Percentiles rank a stretch among this genome's conserved stretches.
These are phyloP conservation scores for Dactylellina drechsleri DNA, from an alignment of 2,329 filamentous ascomycete species.

Conservation along the genomic window DNA sequence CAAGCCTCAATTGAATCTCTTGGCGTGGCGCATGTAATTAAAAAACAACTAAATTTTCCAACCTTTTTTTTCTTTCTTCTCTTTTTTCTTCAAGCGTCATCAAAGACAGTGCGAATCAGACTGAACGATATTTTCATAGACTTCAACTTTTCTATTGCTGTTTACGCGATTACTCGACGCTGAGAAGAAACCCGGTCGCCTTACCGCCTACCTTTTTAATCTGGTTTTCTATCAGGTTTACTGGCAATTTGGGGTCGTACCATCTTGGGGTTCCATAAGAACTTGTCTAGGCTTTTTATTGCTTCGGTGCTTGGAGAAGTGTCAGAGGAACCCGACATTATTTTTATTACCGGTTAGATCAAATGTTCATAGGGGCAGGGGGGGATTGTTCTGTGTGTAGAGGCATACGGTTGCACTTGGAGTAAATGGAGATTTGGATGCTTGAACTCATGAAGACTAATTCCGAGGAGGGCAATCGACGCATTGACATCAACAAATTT, in stretches of 20 bases:
- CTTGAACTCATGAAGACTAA: too few relatives aligned
- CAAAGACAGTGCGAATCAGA: slow-evolving; percentile 54
- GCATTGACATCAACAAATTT: too few relatives aligned
- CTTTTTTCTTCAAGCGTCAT: slow-evolving; percentile 51
- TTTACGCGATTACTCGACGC: slow-evolving; percentile 54
- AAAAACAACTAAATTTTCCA: slow-evolving; percentile 3
- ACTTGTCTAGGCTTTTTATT: slow-evolving; percentile 54
- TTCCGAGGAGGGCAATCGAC: too few relatives aligned
- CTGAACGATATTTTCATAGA: slow-evolving; percentile 26
- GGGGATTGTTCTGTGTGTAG: too few relatives aligned
- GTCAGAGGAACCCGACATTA: slow-evolving; percentile 54
- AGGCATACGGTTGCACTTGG: background rate
- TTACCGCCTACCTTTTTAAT: slow-evolving; percentile 25
- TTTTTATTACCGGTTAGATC: background rate
- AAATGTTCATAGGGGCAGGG: background rate
- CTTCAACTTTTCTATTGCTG: slow-evolving; percentile 39
- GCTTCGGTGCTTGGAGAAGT: slow-evolving; percentile 51
- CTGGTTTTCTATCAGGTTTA: slow-evolving; percentile 53
- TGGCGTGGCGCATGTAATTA: slow-evolving; percentile 34
- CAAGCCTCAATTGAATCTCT: slow-evolving; percentile 43
- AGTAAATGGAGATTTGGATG: background rate
- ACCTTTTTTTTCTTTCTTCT: slow-evolving; percentile 28
- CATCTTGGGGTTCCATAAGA: slow-evolving; percentile 54
- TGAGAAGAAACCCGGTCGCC: slow-evolving; percentile 51
- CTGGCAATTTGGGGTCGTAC: slow-evolving; percentile 30